Conservation (phyloP, 1,284 basidiomycete genomes). For the Abortiporus biennis region DNA sequence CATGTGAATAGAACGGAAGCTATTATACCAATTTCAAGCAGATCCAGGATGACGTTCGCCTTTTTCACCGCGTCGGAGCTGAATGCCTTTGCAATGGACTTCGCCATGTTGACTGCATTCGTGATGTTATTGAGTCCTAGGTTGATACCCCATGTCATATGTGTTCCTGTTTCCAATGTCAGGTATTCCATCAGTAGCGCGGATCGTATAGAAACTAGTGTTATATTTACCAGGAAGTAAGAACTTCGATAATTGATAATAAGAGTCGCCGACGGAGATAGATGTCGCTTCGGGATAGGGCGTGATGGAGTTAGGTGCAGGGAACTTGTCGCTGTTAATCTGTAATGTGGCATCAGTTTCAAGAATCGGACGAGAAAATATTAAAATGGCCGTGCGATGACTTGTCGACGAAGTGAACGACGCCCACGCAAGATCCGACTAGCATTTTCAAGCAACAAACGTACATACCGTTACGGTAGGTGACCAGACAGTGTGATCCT, state of each 20-base stretch:
- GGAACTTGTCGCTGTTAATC: constrained; percentile 41
- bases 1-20: neutral
- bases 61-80: constrained; percentile 31
- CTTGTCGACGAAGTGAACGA: neutral
- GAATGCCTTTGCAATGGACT: constrained; percentile 51
- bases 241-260: constrained; percentile 48
- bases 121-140: constrained; percentile 51
- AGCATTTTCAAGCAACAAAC: no score
- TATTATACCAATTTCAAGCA: constrained; percentile 47
- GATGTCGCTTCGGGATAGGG: constrained; percentile 61
- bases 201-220: neutral
- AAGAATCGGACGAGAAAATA: neutral
- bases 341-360: no score
- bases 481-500: constrained; percentile 55
- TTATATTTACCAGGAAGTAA: constrained; percentile 38
- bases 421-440: no score
- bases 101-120: constrained; percentile 50
- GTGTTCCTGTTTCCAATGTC: constrained; percentile 48
- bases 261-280: constrained; percentile 53
- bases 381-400: neutral
- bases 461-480: constrained; percentile 37
- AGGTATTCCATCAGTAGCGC: neutral
- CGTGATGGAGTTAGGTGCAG: constrained; percentile 35
- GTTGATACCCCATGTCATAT: constrained; percentile 70
- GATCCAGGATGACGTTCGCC: constrained; percentile 44